Percentiles rank a stretch among this genome's conserved stretches.
These are phyloP conservation scores for Colletotrichum endophyticum DNA, from an alignment of 2,329 filamentous ascomycete genomes.

Conservation along the genomic window DNA sequence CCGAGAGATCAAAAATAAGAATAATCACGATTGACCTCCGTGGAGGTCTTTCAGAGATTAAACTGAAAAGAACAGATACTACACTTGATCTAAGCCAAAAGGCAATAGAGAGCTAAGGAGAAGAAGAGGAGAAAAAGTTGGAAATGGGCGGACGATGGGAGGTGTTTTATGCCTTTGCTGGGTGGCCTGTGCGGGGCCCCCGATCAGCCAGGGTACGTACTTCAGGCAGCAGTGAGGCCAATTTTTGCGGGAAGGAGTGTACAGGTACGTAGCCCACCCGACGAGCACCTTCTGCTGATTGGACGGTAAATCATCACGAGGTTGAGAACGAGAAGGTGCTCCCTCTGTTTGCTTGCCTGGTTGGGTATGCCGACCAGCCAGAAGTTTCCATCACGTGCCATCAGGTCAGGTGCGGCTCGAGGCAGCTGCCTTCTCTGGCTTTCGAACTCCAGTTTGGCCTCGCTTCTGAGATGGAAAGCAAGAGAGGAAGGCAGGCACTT, in stretches of 20 bases:
- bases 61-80: conserved; percentile 86
- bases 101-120: conserved; percentile 42
- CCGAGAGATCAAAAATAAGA: conserved; percentile 67
- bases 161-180: neutral
- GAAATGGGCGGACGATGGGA: neutral
- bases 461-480: neutral
- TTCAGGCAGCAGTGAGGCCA: neutral
- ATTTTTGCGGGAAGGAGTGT: neutral
- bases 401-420: neutral
- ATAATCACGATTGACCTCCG: conserved; percentile 71
- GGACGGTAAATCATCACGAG: neutral
- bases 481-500: neutral
- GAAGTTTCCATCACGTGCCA: neutral
- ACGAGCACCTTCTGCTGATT: neutral
- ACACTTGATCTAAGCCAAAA: conserved; percentile 71
- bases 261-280: neutral
- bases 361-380: neutral
- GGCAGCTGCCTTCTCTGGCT: neutral
- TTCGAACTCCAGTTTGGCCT: neutral
- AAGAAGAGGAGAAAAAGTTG: conserved; percentile 31
- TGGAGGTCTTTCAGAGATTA: conserved; percentile 78
- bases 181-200: neutral
- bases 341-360: neutral
- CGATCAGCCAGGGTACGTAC: conserved; percentile 7
- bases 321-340: neutral